Conservation (phyloP, 176 grass and related monocot species). For the Typha latifolia region DNA sequence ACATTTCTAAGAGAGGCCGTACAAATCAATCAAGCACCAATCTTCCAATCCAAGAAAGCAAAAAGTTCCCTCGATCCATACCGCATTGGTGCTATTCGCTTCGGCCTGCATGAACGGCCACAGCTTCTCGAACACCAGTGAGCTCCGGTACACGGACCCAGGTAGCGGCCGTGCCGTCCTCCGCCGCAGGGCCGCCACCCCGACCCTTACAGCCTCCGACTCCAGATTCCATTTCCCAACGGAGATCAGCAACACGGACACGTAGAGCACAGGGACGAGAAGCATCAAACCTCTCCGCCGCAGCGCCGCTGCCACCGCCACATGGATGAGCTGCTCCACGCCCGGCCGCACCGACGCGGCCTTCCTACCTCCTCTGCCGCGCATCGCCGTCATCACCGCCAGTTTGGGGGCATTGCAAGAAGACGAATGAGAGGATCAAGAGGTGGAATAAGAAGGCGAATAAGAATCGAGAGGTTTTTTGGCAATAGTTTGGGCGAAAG, state of each 20-base stretch:
- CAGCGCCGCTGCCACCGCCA: not conserved
- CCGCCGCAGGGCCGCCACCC: constrained; percentile 19
- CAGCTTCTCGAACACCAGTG: constrained; percentile 63
- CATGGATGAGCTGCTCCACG: constrained; percentile 2
- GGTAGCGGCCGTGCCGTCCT: constrained; percentile 23
- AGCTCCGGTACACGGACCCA: constrained; percentile 72
- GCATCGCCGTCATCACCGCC: constrained; percentile 13
- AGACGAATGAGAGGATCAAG: not conserved
- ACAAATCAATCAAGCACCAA: constrained; percentile 1
- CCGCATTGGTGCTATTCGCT: constrained; percentile 5
- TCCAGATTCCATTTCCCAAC: constrained; percentile 19
- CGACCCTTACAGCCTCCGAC: constrained; percentile 16
- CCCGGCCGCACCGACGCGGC: constrained; percentile 19
- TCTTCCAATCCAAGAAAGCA: not conserved
- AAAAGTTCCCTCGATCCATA: not conserved
- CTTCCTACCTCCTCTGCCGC: constrained; percentile 6
- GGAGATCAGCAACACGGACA: constrained; percentile 33
- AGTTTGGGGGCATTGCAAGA: constrained; percentile 12
- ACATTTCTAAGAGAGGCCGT: not conserved
- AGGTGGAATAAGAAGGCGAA: not conserved
- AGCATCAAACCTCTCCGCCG: constrained; percentile 39
- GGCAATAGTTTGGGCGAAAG: not conserved
- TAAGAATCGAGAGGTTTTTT: not conserved
- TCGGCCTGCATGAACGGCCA: constrained; percentile 59
- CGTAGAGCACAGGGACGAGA: constrained; percentile 47